Evolutionary conservation across 257 asterid species (phyloP).

Genomic region (Sherardia arvensis): DNA sequence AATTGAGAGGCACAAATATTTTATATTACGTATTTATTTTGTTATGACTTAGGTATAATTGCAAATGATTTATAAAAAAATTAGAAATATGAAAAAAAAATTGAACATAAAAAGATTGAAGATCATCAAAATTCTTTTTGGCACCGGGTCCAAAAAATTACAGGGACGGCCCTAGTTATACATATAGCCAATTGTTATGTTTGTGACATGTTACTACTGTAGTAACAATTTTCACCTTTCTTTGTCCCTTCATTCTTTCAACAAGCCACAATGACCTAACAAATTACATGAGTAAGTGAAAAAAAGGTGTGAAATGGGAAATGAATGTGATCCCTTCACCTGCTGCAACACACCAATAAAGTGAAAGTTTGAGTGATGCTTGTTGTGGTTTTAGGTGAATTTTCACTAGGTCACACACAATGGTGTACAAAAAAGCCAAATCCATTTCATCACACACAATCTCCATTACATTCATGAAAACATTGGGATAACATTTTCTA

Average conservation of each 20-base stretch:
- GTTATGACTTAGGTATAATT: too few species aligned
- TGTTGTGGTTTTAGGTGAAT: conserved; percentile 16
- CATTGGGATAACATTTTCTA: conserved; percentile 9
- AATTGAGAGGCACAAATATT: too few species aligned
- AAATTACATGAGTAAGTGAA: background rate
- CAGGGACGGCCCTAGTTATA: too few species aligned
- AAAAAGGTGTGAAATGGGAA: background rate
- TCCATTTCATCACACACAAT: conserved; percentile 8
- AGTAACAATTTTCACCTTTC: background rate
- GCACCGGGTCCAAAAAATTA: too few species aligned
- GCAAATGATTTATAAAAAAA: too few species aligned
- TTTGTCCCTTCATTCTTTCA: background rate
- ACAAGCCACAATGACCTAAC: background rate
- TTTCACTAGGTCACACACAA: background rate
- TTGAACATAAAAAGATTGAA: too few species aligned
- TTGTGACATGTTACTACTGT: background rate
- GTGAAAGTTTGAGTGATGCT: conserved; percentile 12
- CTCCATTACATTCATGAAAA: conserved; percentile 12
- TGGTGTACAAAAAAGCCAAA: background rate
- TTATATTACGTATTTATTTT: too few species aligned
- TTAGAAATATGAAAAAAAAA: too few species aligned
- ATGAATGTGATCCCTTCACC: conserved; percentile 14
- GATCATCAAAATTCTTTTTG: too few species aligned
- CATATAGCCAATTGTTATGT: too few species aligned
- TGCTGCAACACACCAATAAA: conserved; percentile 18